phyloP scores from a whole-genome alignment of 768 basidiomycete genomes.

The Leccinum barrowsii region DNA sequence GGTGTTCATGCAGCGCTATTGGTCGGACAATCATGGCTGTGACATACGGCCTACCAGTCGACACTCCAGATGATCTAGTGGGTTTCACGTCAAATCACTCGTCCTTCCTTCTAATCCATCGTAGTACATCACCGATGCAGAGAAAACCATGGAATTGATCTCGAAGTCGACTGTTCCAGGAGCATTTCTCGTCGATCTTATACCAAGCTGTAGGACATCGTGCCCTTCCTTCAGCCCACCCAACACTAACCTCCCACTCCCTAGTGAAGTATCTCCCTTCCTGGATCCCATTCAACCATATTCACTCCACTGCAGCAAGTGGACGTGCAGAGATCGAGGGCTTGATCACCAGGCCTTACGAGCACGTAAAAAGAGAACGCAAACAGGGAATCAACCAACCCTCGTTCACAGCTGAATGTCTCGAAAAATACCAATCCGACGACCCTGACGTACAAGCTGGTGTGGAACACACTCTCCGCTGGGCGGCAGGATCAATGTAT shows the following conservation, averaged over 20 bases:
- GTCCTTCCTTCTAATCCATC: not conserved
- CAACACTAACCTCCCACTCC: not conserved
- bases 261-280: slow-evolving; percentile 28
- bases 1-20: not conserved
- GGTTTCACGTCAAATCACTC: too few species aligned
- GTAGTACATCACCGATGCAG: slow-evolving; percentile 30
- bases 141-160: slow-evolving; percentile 25
- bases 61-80: slow-evolving; percentile 21
- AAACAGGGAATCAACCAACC: slow-evolving; percentile 11
- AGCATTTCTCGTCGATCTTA: slow-evolving; percentile 27
- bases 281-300: slow-evolving; percentile 21
- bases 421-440: slow-evolving; percentile 6
- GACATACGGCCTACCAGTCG: slow-evolving; percentile 24
- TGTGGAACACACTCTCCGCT: slow-evolving; percentile 9
- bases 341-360: slow-evolving; percentile 16
- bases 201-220: slow-evolving; percentile 22
- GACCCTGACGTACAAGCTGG: slow-evolving; percentile 1
- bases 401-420: slow-evolving; percentile 18
- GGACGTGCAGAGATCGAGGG: slow-evolving; percentile 8
- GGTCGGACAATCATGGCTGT: slow-evolving; percentile 22
- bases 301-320: slow-evolving; percentile 6
- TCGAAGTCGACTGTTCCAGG: slow-evolving; percentile 26
- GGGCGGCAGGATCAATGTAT: slow-evolving; percentile 19
- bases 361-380: slow-evolving; percentile 21
- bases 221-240: not conserved